A percentile compares a stretch with the other conserved stretches of the same genome.
Evolutionary conservation across 163 green algal species (phyloP).

Genomic region (Coccomyxa subellipsoidea): DNA sequence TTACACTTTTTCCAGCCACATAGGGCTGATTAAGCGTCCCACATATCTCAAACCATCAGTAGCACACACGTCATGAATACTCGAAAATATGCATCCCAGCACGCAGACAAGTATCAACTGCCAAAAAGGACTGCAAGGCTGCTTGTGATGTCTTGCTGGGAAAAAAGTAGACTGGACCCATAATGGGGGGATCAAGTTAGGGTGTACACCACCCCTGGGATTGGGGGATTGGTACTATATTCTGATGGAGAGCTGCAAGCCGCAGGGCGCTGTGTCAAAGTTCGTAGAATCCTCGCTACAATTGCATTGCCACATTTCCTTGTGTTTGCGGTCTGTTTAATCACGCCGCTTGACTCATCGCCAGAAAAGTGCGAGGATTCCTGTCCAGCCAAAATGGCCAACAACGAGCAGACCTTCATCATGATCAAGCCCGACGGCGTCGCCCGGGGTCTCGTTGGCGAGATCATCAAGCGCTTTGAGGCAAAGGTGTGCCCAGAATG

Average conservation of each 20-base stretch:
- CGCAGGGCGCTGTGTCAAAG: background rate
- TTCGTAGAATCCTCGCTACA: background rate
- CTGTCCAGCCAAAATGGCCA: background rate
- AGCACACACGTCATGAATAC: too few relatives aligned
- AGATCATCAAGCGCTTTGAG: conserved; percentile 97
- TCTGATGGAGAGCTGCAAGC: background rate
- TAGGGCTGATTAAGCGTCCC: too few relatives aligned
- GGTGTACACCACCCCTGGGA: too few relatives aligned
- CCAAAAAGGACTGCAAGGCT: too few relatives aligned
- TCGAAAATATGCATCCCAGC: too few relatives aligned
- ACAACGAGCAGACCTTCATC: conserved; percentile 22
- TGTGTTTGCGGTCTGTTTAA: background rate
- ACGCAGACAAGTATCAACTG: too few relatives aligned
- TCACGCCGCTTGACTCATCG: background rate
- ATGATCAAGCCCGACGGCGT: conserved; percentile 76
- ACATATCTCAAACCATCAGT: too few relatives aligned
- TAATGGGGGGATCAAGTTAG: too few relatives aligned
- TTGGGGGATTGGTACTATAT: background rate
- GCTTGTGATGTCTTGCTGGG: too few relatives aligned
- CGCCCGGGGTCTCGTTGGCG: conserved; percentile 90
- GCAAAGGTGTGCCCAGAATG: conserved; percentile 58
- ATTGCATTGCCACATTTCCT: background rate
- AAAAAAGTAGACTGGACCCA: too few relatives aligned
- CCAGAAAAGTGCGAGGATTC: background rate
- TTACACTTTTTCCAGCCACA: too few relatives aligned